Percentiles rank a stretch among this genome's conserved stretches.
These are phyloP conservation scores for Carex kokanica DNA, from an alignment of 176 grass and related monocot genomes.

Conservation along the genomic window DNA sequence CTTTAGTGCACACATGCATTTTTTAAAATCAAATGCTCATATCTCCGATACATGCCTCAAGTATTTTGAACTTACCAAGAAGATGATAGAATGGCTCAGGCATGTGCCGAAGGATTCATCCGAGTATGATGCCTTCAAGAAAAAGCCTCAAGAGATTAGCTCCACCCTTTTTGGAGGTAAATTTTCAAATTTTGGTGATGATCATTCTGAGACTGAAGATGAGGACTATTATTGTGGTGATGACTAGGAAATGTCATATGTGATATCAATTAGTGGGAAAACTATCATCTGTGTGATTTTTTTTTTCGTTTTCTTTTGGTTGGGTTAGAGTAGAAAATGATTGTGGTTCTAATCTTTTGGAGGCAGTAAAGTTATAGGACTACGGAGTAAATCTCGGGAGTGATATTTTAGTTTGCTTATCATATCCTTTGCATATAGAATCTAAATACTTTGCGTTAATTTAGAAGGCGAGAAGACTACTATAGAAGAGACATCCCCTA, in stretches of 20 bases:
- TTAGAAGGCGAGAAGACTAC: not conserved
- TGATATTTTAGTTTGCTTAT: not conserved
- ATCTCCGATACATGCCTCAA: no score
- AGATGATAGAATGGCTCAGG: constrained; percentile 58
- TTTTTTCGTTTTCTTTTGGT: no score
- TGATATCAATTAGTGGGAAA: no score
- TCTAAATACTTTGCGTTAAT: not conserved
- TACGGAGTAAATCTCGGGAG: not conserved
- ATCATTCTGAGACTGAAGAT: not conserved
- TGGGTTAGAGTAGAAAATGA: no score
- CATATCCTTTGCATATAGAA: not conserved
- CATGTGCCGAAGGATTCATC: constrained; percentile 48
- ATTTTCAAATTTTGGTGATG: constrained; percentile 51
- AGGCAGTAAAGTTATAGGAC: not conserved
- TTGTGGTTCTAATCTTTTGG: no score
- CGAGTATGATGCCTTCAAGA: constrained; percentile 60
- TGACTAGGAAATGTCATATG: no score
- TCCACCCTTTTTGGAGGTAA: constrained; percentile 43
- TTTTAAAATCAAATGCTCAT: no score
- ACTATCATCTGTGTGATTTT: no score
- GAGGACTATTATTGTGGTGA: not conserved
- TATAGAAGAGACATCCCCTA: not conserved
- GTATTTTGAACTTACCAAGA: no score
- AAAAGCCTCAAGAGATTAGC: constrained; percentile 63
- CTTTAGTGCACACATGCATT: no score